Evolutionary conservation across 768 basidiomycete species (phyloP).

Genomic region (Tubosaeta sp.): DNA sequence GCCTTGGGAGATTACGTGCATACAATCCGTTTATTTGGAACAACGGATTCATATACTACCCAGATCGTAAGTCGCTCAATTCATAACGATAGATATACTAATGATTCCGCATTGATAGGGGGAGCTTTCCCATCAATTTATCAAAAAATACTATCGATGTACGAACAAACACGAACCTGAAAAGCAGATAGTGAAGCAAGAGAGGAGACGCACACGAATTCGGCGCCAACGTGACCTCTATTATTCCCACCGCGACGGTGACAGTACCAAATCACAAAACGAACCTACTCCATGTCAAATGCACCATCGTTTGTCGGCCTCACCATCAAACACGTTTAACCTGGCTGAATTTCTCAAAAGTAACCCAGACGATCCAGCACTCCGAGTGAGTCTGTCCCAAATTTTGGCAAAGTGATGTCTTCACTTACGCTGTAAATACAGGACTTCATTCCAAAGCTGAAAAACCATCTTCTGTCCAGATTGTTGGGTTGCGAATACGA

Average conservation of each 20-base stretch:
- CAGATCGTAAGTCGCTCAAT: background rate
- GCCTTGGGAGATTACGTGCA: slow-evolving; percentile 31
- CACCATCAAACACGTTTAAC: no score
- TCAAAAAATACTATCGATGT: slow-evolving; percentile 27
- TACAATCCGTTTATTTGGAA: slow-evolving; percentile 29
- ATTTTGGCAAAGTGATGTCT: background rate
- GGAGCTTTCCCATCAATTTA: slow-evolving; percentile 29
- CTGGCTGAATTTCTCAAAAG: no score
- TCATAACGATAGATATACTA: no score
- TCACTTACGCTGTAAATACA: background rate
- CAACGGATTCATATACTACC: slow-evolving; percentile 32
- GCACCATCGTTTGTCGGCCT: no score
- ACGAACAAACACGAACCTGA: slow-evolving; percentile 19
- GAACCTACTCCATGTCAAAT: no score
- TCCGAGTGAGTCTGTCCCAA: background rate
- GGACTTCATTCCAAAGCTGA: background rate
- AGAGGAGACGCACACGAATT: slow-evolving; percentile 2
- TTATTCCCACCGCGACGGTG: no score
- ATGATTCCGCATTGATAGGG: no score
- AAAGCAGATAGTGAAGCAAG: slow-evolving; percentile 11
- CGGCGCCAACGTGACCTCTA: background rate
- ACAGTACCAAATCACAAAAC: no score
- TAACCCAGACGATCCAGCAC: background rate
- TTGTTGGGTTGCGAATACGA: background rate
- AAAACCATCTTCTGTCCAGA: background rate